Evolutionary conservation across 768 basidiomycete species (phyloP), one percentile per base, ranked within the genome.

Genomic region (Aureoboletus auriporus): DNA sequence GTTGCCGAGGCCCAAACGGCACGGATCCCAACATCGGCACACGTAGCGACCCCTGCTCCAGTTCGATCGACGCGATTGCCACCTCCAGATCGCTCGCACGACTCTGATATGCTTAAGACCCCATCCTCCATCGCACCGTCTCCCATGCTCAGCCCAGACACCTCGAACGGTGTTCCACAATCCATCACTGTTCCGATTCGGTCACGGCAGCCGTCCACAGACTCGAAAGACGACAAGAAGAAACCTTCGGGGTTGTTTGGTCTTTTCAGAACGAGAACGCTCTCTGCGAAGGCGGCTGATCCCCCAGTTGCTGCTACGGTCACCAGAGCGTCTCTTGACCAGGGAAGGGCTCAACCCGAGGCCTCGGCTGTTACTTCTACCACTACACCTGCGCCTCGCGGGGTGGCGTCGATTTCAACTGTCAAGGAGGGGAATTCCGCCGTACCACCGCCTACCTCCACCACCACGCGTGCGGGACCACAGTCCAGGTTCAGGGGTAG

Each of bases 61-160:
- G 44, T 56, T 7, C 65, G 61, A 44, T 39, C 62, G 50, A 38
- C 51, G 46, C 48, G 64, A 14, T 37, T 49, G 12, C 50, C 59
- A 27, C 49, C 65, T 31, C 62, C 52, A 17, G 64, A 69, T 36
- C 69, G 69, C 28, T 59, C 65, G 34, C 62, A 76, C 44, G 82
- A 83, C 39, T 74, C 77, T 8, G 71, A 74, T 46, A 67, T 80
- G 34, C 72, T 85, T 31, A 75, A 73, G 58, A 86, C 84, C 0
- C 83, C 84, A 6, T 84, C 83, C 11, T 84, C 84, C 1, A 73
- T 85, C 14, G 78, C 79, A 4, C 76, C 70, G 4, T 71, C 71
- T 0, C 76, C 76, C 9, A 66, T 73, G 49, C 61, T 75, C 34
- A 74, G 74, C 44, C 66, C 74, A 11, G 70, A 51, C 14, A 39